phyloP scores from a whole-genome alignment of 768 basidiomycete species.

The Porphyrellus cyaneotinctus region DNA sequence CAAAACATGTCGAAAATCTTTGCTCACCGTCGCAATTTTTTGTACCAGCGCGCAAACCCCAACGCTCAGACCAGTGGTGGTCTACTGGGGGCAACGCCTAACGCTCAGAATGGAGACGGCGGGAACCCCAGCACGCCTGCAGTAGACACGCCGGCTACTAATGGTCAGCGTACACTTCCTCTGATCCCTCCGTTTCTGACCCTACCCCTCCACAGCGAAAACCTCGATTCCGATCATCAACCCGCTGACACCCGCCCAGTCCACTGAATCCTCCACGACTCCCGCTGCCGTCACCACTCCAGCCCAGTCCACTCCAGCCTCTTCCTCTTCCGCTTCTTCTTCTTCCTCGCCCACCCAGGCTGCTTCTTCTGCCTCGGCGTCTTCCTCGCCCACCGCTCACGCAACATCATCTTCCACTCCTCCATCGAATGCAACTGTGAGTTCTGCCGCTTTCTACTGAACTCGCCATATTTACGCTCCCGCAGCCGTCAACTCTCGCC shows the following conservation, averaged over 20 bases:
- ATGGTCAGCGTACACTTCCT: neutral
- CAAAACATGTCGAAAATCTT: constrained; percentile 10
- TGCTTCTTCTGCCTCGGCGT: neutral
- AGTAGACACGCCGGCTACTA: neutral
- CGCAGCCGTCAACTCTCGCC: neutral
- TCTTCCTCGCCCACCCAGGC: constrained; percentile 2
- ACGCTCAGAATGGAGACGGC: no score
- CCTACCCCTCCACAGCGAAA: neutral
- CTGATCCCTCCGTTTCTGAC: neutral
- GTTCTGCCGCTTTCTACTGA: neutral
- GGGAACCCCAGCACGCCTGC: neutral
- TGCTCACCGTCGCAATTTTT: constrained; percentile 7
- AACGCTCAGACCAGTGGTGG: constrained; percentile 2
- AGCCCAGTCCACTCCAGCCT: neutral
- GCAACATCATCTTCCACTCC: constrained; percentile 6
- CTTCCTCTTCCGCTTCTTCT: constrained; percentile 4
- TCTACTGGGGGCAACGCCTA: no score
- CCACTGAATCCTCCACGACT: constrained; percentile 17
- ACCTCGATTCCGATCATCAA: neutral
- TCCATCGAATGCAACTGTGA: constrained; percentile 13
- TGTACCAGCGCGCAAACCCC: constrained; percentile 15
- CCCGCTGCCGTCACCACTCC: constrained; percentile 4
- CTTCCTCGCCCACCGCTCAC: constrained; percentile 3
- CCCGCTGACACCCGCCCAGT: constrained; percentile 3
- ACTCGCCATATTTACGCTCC: neutral